Percentiles rank a stretch among this genome's conserved stretches.
These are phyloP conservation scores for Silene conica DNA, from an alignment of 148 eudicot species.

Conservation along the genomic window DNA sequence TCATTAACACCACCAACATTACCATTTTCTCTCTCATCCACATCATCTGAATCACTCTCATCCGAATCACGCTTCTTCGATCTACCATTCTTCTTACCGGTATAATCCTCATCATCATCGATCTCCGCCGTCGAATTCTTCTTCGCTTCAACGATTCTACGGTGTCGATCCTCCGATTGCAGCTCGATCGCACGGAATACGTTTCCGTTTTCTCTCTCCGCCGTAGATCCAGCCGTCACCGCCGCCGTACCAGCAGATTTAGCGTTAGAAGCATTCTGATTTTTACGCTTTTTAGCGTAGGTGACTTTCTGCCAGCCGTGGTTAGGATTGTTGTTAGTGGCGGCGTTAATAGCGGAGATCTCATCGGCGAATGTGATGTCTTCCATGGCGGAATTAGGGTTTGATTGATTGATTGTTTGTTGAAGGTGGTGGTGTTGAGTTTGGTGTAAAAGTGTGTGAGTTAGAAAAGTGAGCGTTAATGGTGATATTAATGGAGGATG, in stretches of 20 bases:
- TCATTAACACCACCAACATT: constrained; percentile 18
- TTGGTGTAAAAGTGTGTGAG: background rate
- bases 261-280: constrained; percentile 7
- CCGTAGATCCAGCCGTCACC: constrained; percentile 5
- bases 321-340: constrained; percentile 21
- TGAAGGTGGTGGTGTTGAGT: too few species aligned
- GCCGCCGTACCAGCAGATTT: background rate
- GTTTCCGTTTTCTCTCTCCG: constrained; percentile 13
- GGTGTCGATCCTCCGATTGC: constrained; percentile 60
- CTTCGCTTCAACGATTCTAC: constrained; percentile 48
- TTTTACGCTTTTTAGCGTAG: constrained; percentile 41
- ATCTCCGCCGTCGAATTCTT: constrained; percentile 26
- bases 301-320: constrained; percentile 63
- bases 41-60: constrained; percentile 40
- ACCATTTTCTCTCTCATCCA: constrained; percentile 34
- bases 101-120: constrained; percentile 1
- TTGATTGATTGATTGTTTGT: background rate
- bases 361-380: constrained; percentile 27
- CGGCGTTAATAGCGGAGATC: constrained; percentile 6
- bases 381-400: constrained; percentile 15
- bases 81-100: constrained; percentile 22
- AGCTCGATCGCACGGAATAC: constrained; percentile 54
- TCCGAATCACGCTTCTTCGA: constrained; percentile 43
- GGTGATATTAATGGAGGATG: background rate
- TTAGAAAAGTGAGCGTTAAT: background rate